Base-by-base conservation (phyloP, 495 filamentous ascomycete genomes). In the Lophiotrema nucula region DNA sequence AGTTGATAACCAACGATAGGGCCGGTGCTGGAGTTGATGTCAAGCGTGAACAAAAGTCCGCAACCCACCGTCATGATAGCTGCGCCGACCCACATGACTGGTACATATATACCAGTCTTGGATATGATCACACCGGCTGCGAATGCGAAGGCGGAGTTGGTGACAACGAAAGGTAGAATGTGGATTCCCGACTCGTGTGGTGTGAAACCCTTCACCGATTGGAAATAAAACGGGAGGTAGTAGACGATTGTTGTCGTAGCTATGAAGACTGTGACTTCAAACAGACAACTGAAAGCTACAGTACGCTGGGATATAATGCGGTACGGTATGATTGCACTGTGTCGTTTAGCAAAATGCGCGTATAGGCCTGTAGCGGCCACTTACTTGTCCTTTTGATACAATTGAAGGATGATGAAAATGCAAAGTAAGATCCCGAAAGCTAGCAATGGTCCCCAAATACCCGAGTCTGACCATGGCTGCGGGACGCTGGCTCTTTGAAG, bases 141-240 rank as follows among this genome's bases (percentile, higher is more conserved):
- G 13, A 93, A 74, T 2, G 83, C 82, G 39, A 79, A 62, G 18
- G 90, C 44, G 11, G 88, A 82, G 2, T 83, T 68, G 2, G 71
- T 67, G 21, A 92, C 75, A 19, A 95, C 79, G 71, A 89, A 77
- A 0, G 90, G 90, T 11, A 95, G 73, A 61, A 85, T 88, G 72
- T 82, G 81, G 69, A 95, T 86, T 19, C 90, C 90, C 0, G 86
- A 89, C 35, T 81, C 72, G 12, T 82, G 80, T 11, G 90, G 86
- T 0, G 76, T 75, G 0, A 80, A 81, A 41, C 79, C 81, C 67
- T 91, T 85, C 68, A 95, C 84, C 3, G 88, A 81, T 65, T 96
- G 90, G 76, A 96, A 95, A 87, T 88, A 96, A 60, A 92, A 87
- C 0, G 90, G 89, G 18, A 95, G 71, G 74, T 87, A 85, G 45